phyloP scores from a whole-genome alignment of 164 flowering plant genomes.

The Tetracentron sinense region DNA sequence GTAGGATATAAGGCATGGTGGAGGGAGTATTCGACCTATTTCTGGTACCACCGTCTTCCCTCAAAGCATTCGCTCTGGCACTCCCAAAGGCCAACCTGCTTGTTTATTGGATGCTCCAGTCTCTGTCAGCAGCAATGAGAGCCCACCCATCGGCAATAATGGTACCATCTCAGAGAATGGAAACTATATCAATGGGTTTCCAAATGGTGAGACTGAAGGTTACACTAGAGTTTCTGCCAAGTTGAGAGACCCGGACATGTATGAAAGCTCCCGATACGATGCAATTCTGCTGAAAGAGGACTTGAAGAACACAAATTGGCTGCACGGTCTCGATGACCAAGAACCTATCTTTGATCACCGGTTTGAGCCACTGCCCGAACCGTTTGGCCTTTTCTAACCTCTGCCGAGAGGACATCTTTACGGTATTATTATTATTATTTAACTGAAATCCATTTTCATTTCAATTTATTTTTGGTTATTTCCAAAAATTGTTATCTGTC shows the following conservation, averaged over 20 bases:
- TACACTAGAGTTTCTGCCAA: slow-evolving; percentile 37
- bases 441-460: too few species aligned
- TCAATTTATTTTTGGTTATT: too few species aligned
- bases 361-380: slow-evolving; percentile 80
- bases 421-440: too few species aligned
- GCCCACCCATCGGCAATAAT: slow-evolving; percentile 21
- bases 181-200: slow-evolving; percentile 17
- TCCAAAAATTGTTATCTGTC: too few species aligned
- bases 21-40: slow-evolving; percentile 49
- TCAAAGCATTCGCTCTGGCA: slow-evolving; percentile 75
- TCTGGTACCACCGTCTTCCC: slow-evolving; percentile 71
- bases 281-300: slow-evolving; percentile 82
- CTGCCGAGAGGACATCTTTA: background rate
- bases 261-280: slow-evolving; percentile 89
- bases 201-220: slow-evolving; percentile 31
- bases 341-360: slow-evolving; percentile 70
- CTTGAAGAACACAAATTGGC: slow-evolving; percentile 80
- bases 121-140: slow-evolving; percentile 37
- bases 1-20: slow-evolving; percentile 72
- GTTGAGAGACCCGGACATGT: slow-evolving; percentile 51
- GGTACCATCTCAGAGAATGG: slow-evolving; percentile 40
- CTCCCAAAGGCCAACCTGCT: slow-evolving; percentile 40
- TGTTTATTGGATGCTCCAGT: slow-evolving; percentile 31
- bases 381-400: slow-evolving; percentile 59
- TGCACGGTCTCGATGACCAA: slow-evolving; percentile 70